Conservation (phyloP, 148 eudicot genomes). For the Chenopodium suecicum region DNA sequence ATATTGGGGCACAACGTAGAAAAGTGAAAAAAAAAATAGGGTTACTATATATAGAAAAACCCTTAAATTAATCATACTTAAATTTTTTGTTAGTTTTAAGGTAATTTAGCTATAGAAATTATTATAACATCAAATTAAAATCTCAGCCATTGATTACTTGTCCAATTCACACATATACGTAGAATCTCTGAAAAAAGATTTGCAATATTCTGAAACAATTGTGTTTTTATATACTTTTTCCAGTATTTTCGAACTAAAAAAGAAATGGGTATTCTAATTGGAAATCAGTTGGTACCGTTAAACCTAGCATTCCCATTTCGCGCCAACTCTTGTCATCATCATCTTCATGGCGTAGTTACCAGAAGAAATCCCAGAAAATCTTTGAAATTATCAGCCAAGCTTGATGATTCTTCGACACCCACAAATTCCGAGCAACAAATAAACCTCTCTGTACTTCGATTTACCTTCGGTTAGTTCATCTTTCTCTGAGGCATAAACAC, state of each 20-base stretch:
- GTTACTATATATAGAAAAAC: too few relatives aligned
- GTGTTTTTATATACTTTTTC: not conserved
- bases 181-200: too few relatives aligned
- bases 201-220: too few relatives aligned
- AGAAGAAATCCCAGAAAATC: slow-evolving; percentile 16
- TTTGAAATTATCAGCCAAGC: slow-evolving; percentile 28
- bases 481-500: slow-evolving; percentile 26
- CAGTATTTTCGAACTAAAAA: not conserved
- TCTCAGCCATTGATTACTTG: not conserved
- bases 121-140: too few relatives aligned
- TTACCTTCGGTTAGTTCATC: slow-evolving; percentile 59
- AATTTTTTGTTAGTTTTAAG: too few relatives aligned
- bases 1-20: too few relatives aligned
- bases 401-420: slow-evolving; percentile 34
- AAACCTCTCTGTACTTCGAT: slow-evolving; percentile 85
- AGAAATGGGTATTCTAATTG: slow-evolving; percentile 26
- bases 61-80: too few relatives aligned
- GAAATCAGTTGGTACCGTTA: slow-evolving; percentile 32
- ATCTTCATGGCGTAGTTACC: not conserved
- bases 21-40: too few relatives aligned
- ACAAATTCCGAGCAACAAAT: slow-evolving; percentile 50
- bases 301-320: slow-evolving; percentile 18
- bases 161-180: too few relatives aligned
- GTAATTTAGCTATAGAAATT: too few relatives aligned
- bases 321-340: slow-evolving; percentile 18